Evolutionary conservation across 257 asterid genomes (phyloP).

Genomic region (Nicotiana benthamiana): DNA sequence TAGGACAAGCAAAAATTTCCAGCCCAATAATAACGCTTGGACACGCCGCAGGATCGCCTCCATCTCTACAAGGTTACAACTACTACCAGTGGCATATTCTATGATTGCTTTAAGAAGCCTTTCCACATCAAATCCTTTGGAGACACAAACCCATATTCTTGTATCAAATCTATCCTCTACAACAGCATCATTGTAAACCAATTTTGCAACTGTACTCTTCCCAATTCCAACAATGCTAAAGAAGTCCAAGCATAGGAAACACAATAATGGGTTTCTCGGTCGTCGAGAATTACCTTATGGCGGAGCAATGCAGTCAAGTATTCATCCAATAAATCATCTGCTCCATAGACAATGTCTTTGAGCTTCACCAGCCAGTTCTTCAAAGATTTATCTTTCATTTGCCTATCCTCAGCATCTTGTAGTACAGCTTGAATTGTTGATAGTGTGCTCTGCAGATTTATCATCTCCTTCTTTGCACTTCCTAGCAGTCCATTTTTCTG

Average conservation of each 20-base stretch:
- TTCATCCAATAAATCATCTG: slow-evolving; percentile 15
- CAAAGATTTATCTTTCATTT: slow-evolving; percentile 1
- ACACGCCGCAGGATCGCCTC: not conserved
- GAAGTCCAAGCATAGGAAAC: not conserved
- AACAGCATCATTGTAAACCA: not conserved
- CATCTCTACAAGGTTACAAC: slow-evolving; percentile 2
- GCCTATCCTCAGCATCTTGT: slow-evolving; percentile 9
- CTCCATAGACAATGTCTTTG: slow-evolving; percentile 2
- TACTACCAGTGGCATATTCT: not conserved
- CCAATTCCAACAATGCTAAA: slow-evolving; percentile 12
- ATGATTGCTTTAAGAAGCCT: slow-evolving; percentile 1
- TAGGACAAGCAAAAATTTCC: slow-evolving; percentile 4
- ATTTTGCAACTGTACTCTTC: slow-evolving; percentile 12
- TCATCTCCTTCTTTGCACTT: slow-evolving; percentile 3
- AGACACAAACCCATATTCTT: slow-evolving; percentile 15
- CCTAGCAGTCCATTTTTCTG: not conserved
- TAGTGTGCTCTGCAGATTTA: not conserved
- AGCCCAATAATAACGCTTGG: not conserved
- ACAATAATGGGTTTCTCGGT: not conserved
- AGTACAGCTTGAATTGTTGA: not conserved
- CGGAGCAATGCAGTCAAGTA: not conserved
- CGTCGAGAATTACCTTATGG: not conserved
- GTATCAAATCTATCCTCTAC: not conserved
- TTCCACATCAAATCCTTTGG: slow-evolving; percentile 1
- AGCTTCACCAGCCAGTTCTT: slow-evolving; percentile 10